Evolutionary conservation across 345 rosid species (phyloP), one percentile per base, ranked within the genome.

Genomic region (Litchi chinensis): DNA sequence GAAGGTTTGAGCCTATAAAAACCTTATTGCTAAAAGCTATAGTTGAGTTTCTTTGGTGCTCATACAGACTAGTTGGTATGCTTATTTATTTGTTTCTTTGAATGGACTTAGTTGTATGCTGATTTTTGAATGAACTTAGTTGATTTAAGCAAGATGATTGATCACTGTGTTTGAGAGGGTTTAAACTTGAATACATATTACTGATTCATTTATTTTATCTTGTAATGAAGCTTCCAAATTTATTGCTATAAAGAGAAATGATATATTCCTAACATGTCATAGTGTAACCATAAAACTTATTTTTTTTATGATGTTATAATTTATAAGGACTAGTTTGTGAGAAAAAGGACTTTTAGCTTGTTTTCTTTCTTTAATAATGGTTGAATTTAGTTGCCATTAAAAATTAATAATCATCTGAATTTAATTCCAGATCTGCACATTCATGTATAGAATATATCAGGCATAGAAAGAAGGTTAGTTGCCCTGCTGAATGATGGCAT

Each of bases 1-100:
- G 83, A 90, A 92, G 99, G 99, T 95, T 81, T 73, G 91, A 84
- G 62, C 79, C 78, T 70, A 67, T 15, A 71, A 21, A 43, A 65
- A n/a, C 13, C 54, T 68, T 28, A 32, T 1, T 63, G 39, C 73
- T n/a, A 62, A 59, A 41, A 15, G 46, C 37, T 48, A 13, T 16
- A 26, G 59, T 64, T 63, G n/a, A 5, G 22, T 69, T 24, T 28
- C 32, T 66, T 65, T 71, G 19, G 10, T 70, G n/a, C 56, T 60
- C 22, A 26, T 52, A 65, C 9, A 70, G 6, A 21, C 13, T 28
- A 19, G 21, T 1, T 2, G 50, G 50, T 46, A 10, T 6, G 4
- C 50, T 46, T 46, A 46, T 46, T 46, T 46, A 22, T 28, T 2
- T 24, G 63, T n/a, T 57, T 28, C 32, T 28, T 28, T 28, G 32